Conservation (phyloP, 306 rosid species). For the Pyrus pyrifolia region DNA sequence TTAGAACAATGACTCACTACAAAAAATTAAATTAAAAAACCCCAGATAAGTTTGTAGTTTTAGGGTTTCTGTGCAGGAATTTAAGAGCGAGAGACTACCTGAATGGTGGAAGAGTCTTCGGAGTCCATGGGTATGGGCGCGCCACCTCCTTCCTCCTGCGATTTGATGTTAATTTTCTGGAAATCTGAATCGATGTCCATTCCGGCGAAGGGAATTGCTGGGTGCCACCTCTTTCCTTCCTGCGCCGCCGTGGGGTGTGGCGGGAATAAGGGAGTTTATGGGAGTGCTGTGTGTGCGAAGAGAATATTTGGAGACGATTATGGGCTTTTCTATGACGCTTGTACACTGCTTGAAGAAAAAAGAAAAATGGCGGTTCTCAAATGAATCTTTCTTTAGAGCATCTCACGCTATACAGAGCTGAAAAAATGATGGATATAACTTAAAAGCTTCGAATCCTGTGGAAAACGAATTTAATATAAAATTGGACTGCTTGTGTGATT, state of each 20-base stretch:
- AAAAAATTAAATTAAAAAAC: neutral
- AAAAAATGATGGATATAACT: too few relatives aligned
- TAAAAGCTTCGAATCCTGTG: too few relatives aligned
- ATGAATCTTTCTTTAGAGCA: too few relatives aligned
- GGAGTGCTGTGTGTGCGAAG: too few relatives aligned
- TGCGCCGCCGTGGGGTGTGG: neutral
- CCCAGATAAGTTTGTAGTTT: neutral
- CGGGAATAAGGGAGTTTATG: neutral
- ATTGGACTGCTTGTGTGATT: too few relatives aligned
- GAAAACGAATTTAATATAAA: too few relatives aligned
- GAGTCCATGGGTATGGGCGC: conserved; percentile 44
- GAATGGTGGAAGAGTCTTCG: conserved; percentile 23
- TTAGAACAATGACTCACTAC: neutral
- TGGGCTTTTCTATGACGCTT: too few relatives aligned
- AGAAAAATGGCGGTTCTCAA: too few relatives aligned
- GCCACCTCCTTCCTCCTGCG: conserved; percentile 5
- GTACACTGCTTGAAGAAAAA: too few relatives aligned
- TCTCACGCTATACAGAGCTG: too few relatives aligned
- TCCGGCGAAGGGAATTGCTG: neutral
- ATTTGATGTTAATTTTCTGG: conserved; percentile 7
- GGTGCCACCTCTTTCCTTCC: neutral
- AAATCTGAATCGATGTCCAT: conserved; percentile 51
- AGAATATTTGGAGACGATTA: too few relatives aligned
- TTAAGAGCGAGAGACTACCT: conserved; percentile 15
- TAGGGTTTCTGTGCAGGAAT: neutral